Conservation (phyloP, 176 grass and related monocot species). For the Pontederia crassipes region DNA sequence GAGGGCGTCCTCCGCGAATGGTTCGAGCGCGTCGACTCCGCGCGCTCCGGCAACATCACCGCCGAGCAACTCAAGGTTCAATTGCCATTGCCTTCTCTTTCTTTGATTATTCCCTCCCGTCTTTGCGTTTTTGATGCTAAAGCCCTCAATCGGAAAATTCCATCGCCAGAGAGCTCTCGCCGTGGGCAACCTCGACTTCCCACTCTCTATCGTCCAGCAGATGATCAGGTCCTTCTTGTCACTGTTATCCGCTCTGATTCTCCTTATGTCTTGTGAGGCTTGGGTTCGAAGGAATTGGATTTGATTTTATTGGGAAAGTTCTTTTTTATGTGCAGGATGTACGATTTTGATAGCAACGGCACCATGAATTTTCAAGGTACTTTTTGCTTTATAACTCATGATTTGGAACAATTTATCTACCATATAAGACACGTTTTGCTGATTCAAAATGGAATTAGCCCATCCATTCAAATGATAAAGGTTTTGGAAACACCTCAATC, state of each 20-base stretch:
- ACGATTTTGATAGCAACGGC: constrained; percentile 76
- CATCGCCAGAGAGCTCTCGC: constrained; percentile 48
- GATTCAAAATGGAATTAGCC: too few relatives aligned
- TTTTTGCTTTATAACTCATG: background rate
- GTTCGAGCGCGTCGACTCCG: constrained; percentile 60
- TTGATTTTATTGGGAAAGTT: background rate
- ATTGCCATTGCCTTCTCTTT: background rate
- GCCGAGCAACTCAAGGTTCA: constrained; percentile 49
- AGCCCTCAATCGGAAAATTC: constrained; percentile 2
- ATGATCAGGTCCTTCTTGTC: constrained; percentile 51
- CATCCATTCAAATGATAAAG: too few relatives aligned
- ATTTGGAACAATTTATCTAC: too few relatives aligned
- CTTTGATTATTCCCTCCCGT: background rate
- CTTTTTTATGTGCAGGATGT: constrained; percentile 44
- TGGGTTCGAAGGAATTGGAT: constrained; percentile 1
- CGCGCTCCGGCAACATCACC: constrained; percentile 56
- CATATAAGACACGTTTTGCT: too few relatives aligned
- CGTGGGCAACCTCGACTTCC: constrained; percentile 59
- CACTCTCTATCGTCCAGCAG: constrained; percentile 66
- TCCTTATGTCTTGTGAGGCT: background rate
- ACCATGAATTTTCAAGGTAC: constrained; percentile 79
- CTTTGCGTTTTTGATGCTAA: constrained; percentile 5
- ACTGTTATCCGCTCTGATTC: background rate
- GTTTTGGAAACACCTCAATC: too few relatives aligned
- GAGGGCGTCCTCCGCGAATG: constrained; percentile 43